A percentile compares a stretch with the other conserved stretches of the same genome.
Conservation (phyloP, 176 grass and related monocot species). For the Ananas comosus region DNA sequence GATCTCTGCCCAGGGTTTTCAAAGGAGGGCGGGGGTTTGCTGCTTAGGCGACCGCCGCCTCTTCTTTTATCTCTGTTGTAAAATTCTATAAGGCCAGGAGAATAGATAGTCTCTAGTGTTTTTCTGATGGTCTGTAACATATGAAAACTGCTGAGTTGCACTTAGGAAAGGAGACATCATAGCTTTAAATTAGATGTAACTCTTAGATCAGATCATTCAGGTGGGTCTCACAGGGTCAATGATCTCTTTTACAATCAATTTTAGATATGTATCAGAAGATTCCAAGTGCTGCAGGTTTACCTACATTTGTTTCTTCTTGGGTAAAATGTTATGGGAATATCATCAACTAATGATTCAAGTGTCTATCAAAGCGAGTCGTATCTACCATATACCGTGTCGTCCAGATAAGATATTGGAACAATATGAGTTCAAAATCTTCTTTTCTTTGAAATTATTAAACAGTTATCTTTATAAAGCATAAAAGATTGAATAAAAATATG, state of each 20-base stretch:
- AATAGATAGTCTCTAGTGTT: background rate
- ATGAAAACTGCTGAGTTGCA: background rate
- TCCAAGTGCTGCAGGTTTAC: too few relatives aligned
- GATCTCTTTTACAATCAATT: background rate
- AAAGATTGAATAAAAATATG: too few relatives aligned
- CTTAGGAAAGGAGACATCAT: slow-evolving; percentile 2
- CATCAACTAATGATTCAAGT: too few relatives aligned
- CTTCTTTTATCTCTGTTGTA: slow-evolving; percentile 9
- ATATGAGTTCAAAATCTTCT: too few relatives aligned
- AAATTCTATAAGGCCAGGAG: slow-evolving; percentile 7
- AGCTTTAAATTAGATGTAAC: background rate
- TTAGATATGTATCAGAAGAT: background rate
- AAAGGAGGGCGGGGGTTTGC: slow-evolving; percentile 15
- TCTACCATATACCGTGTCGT: too few relatives aligned
- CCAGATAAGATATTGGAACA: too few relatives aligned
- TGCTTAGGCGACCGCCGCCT: background rate
- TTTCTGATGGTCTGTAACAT: slow-evolving; percentile 6
- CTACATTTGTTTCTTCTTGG: too few relatives aligned
- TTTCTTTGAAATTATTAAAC: too few relatives aligned
- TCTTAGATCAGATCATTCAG: background rate
- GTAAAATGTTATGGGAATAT: too few relatives aligned
- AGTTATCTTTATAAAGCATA: too few relatives aligned
- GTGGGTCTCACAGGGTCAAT: background rate
- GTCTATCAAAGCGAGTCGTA: too few relatives aligned
- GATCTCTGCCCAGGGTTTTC: slow-evolving; percentile 21